Conservation (phyloP, 306 rosid species). For the Quercus wislizeni region DNA sequence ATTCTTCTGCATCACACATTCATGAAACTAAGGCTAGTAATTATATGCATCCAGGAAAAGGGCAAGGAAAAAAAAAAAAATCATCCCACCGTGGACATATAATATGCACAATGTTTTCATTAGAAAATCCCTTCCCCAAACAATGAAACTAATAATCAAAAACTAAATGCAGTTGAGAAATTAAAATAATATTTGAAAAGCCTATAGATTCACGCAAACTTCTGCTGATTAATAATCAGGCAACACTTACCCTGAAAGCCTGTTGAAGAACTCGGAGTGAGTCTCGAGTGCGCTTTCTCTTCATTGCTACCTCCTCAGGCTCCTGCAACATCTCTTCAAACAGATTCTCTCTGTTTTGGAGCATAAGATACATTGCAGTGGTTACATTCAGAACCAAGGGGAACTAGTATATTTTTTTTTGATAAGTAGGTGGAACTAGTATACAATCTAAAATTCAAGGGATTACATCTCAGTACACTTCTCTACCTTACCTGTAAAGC, state of each 20-base stretch:
- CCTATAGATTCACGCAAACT: not conserved
- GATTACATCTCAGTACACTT: slow-evolving; percentile 2
- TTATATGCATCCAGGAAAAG: not conserved
- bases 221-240: not conserved
- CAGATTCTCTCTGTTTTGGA: slow-evolving; percentile 70
- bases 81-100: not conserved
- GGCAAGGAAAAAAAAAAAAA: not conserved
- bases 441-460: not conserved
- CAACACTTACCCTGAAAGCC: slow-evolving; percentile 73
- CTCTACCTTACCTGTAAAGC: slow-evolving; percentile 70
- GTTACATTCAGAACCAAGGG: slow-evolving; percentile 20
- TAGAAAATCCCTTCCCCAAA: not conserved
- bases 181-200: not conserved
- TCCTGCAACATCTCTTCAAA: slow-evolving; percentile 98
- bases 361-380: slow-evolving; percentile 20
- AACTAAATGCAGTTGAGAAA: not conserved
- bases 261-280: slow-evolving; percentile 84
- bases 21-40: not conserved
- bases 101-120: not conserved
- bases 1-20: too few species aligned
- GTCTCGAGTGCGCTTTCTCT: slow-evolving; percentile 87
- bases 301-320: slow-evolving; percentile 80
- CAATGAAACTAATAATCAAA: not conserved
- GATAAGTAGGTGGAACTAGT: too few species aligned
- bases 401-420: not conserved